Evolutionary conservation across 208 protist genomes (phyloP).

Genomic region (Wallacemonas sp.): DNA sequence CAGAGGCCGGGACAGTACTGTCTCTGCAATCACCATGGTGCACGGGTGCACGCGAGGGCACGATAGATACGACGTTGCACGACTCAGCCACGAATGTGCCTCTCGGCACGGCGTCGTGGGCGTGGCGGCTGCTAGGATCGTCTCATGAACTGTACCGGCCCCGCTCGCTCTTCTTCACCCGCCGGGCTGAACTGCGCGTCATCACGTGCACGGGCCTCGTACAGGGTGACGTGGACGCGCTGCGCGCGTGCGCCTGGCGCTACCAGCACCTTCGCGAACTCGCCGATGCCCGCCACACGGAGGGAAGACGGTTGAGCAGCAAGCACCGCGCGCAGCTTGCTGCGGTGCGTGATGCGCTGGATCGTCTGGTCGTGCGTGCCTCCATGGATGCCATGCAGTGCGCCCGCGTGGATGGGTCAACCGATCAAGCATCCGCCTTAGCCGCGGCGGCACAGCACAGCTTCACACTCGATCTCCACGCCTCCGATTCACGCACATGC

Average conservation of each 20-base stretch:
- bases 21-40: not conserved
- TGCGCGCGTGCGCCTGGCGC: not conserved
- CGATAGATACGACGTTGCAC: not conserved
- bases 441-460: not conserved
- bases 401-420: not conserved
- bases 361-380: not conserved
- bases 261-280: slow-evolving; percentile 3
- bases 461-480: not conserved
- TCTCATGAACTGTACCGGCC: slow-evolving; percentile 1
- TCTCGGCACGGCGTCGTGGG: not conserved
- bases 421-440: not conserved
- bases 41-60: not conserved
- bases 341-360: not conserved
- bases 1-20: too few relatives aligned
- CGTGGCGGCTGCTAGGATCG: slow-evolving; percentile 7
- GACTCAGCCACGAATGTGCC: not conserved
- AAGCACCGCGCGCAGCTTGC: not conserved
- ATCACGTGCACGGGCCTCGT: not conserved
- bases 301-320: not conserved
- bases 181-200: not conserved
- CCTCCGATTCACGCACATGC: not conserved
- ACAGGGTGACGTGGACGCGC: slow-evolving; percentile 4
- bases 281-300: not conserved
- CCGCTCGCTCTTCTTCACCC: slow-evolving; percentile 6
- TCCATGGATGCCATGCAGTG: slow-evolving; percentile 4